These are phyloP conservation scores for Ceratobasidium theobromae DNA, from an alignment of 1,284 basidiomycete species.

Conservation along the genomic window DNA sequence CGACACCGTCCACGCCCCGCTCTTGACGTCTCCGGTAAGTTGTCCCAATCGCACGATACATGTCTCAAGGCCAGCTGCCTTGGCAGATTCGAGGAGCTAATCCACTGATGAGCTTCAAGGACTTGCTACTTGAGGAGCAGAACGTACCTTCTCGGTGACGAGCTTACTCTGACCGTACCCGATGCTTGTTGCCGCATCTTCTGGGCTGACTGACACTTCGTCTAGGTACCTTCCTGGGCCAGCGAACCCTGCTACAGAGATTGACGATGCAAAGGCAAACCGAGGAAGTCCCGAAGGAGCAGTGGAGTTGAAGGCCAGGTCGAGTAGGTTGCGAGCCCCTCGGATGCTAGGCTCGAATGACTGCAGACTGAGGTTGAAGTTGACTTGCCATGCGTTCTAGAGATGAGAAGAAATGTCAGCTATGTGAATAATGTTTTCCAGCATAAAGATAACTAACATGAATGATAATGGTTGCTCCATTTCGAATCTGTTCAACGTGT, in stretches of 20 bases:
- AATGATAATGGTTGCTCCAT: slow-evolving; percentile 43
- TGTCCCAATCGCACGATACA: slow-evolving; percentile 32
- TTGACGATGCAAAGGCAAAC: slow-evolving; percentile 30
- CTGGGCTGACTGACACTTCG: slow-evolving; percentile 1
- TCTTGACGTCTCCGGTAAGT: slow-evolving; percentile 28
- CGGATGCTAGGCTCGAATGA: slow-evolving; percentile 32
- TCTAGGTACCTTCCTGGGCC: background rate
- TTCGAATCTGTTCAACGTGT: background rate
- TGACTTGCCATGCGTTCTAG: slow-evolving; percentile 42
- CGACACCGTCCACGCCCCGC: slow-evolving; percentile 23
- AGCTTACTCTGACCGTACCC: slow-evolving; percentile 33
- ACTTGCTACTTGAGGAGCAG: background rate
- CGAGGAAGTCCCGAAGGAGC: background rate
- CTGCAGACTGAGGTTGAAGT: slow-evolving; percentile 34
- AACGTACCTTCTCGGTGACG: slow-evolving; percentile 31
- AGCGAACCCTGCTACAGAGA: slow-evolving; percentile 5
- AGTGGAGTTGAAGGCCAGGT: slow-evolving; percentile 31
- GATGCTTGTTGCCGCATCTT: slow-evolving; percentile 2
- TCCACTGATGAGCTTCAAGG: background rate
- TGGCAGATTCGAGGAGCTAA: slow-evolving; percentile 12
- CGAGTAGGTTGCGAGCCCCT: slow-evolving; percentile 29
- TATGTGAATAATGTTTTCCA: no score
- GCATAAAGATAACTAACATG: slow-evolving; percentile 38
- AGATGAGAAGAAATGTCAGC: no score
- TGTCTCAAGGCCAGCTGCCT: slow-evolving; percentile 3